Evolutionary conservation across 2,329 filamentous ascomycete species (phyloP), one percentile per base, ranked within the genome.

Genomic region (Dothideomycetes sp.): DNA sequence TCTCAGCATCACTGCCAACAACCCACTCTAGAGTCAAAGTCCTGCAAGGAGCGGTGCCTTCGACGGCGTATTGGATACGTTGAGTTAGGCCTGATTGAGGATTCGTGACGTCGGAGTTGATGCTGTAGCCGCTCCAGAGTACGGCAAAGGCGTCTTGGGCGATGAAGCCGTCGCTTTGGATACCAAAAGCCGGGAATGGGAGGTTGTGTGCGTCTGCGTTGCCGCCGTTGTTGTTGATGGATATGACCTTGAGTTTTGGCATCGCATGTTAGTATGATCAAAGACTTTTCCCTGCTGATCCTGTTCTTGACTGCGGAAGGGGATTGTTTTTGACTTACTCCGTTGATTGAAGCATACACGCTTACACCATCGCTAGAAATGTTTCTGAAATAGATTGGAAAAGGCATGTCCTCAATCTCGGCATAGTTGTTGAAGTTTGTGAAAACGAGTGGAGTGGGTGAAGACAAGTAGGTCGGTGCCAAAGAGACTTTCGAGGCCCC

Each of bases 1-100:
- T 16, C 4, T 16, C 15, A 10, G 18, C 3, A n/a, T n/a, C 2
- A 12, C n/a, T 9, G 8, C 23, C 33, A 7, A 28, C 23, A 4
- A 36, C 13, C 33, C 33, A 36, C 11, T 36, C 33, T 20, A 36
- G 9, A 11, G 33, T 36, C 7, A 36, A 8, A 23, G 13, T 36
- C 3, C 33, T 12, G 6, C 15, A 11, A 3, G 22, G 33, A 2
- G 24, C 33, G 4, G 4, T 13, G 22, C 33, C 22, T 27, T 27
- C 3, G 12, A 13, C 13, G 6, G 33, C 13, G 23, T 36, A 36
- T 18, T 20, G 22, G 13, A 36, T 12, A 9, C 33, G 4, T 19
- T 36, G 33, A 15, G 15, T 36, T 4, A 18, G 15, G 16, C 20
- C 20, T 1, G 33, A 27, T 4, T 16, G 8, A 13, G 33, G 23